These are phyloP conservation scores for Trichosanthes truncata DNA, from an alignment of 306 rosid species.

Conservation along the genomic window DNA sequence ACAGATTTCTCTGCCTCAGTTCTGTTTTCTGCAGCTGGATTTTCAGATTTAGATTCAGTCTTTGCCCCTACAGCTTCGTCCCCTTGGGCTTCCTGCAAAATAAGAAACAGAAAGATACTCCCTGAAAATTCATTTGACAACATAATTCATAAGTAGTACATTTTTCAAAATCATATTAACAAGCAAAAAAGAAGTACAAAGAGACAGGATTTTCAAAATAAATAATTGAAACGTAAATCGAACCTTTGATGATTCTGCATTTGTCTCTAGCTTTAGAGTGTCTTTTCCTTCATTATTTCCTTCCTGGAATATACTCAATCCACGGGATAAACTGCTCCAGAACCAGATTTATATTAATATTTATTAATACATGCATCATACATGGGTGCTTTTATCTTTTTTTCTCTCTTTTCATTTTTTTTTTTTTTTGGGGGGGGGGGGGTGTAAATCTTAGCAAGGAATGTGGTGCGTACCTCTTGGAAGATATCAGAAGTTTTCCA, in stretches of 20 bases:
- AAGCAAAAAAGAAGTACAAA: neutral
- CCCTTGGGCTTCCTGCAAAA: constrained; percentile 41
- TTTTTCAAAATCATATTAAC: neutral
- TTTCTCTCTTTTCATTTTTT: neutral
- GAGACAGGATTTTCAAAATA: neutral
- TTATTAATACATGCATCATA: neutral
- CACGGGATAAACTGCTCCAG: constrained; percentile 76
- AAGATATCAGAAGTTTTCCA: constrained; percentile 81
- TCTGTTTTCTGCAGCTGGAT: constrained; percentile 47
- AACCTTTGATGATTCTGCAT: constrained; percentile 67
- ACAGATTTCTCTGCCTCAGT: constrained; percentile 48
- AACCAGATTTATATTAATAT: constrained; percentile 15
- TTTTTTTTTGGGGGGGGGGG: too few species aligned
- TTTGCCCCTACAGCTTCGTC: constrained; percentile 42
- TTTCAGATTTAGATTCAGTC: constrained; percentile 39
- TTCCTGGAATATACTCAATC: constrained; percentile 74
- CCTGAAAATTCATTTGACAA: neutral
- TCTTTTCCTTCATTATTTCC: constrained; percentile 50
- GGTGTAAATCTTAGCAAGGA: neutral
- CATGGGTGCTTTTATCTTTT: neutral
- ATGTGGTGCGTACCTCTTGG: constrained; percentile 43
- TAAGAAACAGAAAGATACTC: constrained; percentile 10
- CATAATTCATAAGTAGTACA: neutral
- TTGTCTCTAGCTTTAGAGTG: constrained; percentile 47
- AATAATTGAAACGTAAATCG: neutral